Base-by-base conservation (phyloP, 164 flowering plant genomes). In the Vitis riparia region DNA sequence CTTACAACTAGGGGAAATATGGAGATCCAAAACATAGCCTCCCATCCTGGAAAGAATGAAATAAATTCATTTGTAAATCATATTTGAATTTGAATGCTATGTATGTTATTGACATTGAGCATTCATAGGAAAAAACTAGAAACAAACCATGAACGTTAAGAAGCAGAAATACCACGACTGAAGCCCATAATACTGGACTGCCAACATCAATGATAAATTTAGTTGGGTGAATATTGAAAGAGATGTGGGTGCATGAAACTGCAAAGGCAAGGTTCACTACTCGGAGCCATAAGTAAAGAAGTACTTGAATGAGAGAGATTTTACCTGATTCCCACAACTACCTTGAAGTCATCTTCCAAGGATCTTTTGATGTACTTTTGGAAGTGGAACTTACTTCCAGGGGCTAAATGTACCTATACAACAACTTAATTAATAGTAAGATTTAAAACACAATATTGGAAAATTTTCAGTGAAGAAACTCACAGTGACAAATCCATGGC, bases 181-280 rank as follows among this genome's bases (percentile, higher is more conserved):
- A 83, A 19, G 83, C 85, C 99, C 98, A 95, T 51, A 95, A 55
- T 5, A 79, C 5, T 19, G 93, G 93, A 80, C 99, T 94, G 93
- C 71, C 53, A 73, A 55, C 49, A 76, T 29, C 62, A 73, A 44
- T 6, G 62, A 73, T 16, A 62, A 68, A 8, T 50, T 6, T 51
- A 44, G 68, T 69, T 19, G 76, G 64, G 50, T 7, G 27, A 16
- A 11, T 1, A 49, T 15, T 8, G 2, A 10, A 3, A 47, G 6
- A 37, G 44, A 37, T 37, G 44, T 37, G 44, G 44, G 44, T 37
- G 7, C 44, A 37, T 37, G 44, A 19, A 19, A 6, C 44, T 37
- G 1, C 7, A 23, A 23, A 23, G 27, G 27, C 27, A 23, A 23
- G 27, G 27, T 23, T 23, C 27, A 2, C 27, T 23, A 23, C 27